Evolutionary conservation across 1,139 yeast genomes (phyloP).

Genomic region (Yamadazyma membranifaciens): DNA sequence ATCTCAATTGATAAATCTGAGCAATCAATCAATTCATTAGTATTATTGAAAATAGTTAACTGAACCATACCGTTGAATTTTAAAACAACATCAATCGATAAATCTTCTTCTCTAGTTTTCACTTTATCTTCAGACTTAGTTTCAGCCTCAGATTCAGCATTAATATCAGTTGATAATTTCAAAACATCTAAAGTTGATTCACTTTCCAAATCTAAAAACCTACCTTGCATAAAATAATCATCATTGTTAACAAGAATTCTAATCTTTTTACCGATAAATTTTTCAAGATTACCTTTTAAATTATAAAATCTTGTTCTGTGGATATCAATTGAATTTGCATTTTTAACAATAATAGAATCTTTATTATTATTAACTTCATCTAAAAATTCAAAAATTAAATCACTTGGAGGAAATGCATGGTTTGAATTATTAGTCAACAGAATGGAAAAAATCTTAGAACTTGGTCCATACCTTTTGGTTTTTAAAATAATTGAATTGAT

Average conservation of each 20-base stretch:
- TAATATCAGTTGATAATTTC: neutral
- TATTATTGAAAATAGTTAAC: slow-evolving; percentile 30
- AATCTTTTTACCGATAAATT: slow-evolving; percentile 19
- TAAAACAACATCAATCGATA: slow-evolving; percentile 26
- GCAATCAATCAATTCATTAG: slow-evolving; percentile 27
- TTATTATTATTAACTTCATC: slow-evolving; percentile 6
- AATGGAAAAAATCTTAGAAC: slow-evolving; percentile 26
- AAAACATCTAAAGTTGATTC: slow-evolving; percentile 9
- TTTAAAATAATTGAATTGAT: slow-evolving; percentile 13
- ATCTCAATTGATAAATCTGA: slow-evolving; percentile 30
- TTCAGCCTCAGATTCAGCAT: neutral
- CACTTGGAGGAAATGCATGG: slow-evolving; percentile 28
- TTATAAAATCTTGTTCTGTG: slow-evolving; percentile 31
- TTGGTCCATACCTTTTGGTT: slow-evolving; percentile 19
- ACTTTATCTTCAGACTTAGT: neutral
- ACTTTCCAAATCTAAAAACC: slow-evolving; percentile 14
- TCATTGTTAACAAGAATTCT: slow-evolving; percentile 21
- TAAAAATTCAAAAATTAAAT: slow-evolving; percentile 27
- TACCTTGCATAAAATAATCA: slow-evolving; percentile 24
- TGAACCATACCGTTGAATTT: slow-evolving; percentile 34
- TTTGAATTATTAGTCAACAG: slow-evolving; percentile 27
- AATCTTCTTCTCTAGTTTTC: neutral
- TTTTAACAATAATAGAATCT: slow-evolving; percentile 24
- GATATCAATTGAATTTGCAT: slow-evolving; percentile 27
- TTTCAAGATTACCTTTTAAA: slow-evolving; percentile 22